phyloP scores from a whole-genome alignment of 2,329 filamentous ascomycete genomes.

The Penicillium palitans region DNA sequence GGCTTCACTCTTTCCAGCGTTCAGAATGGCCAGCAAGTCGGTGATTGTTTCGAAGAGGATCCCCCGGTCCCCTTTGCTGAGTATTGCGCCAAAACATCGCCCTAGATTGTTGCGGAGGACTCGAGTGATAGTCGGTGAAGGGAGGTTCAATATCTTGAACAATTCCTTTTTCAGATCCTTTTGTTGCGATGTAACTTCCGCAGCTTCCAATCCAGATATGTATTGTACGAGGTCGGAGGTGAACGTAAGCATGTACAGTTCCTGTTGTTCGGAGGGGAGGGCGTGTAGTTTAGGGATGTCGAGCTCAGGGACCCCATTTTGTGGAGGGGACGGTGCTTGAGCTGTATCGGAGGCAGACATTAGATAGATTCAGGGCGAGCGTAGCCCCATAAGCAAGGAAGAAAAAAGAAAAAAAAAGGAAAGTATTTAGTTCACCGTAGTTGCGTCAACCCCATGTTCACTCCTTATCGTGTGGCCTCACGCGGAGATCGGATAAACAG shows the following conservation, averaged over 20 bases:
- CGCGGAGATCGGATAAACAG: slow-evolving; percentile 34
- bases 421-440: slow-evolving; percentile 1
- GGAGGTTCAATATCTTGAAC: slow-evolving; percentile 84
- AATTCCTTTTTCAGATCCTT: slow-evolving; percentile 91
- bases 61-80: slow-evolving; percentile 83
- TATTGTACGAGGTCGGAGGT: slow-evolving; percentile 79
- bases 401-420: slow-evolving; percentile 2
- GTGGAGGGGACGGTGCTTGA: slow-evolving; percentile 36
- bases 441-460: slow-evolving; percentile 14
- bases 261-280: slow-evolving; percentile 90
- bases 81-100: slow-evolving; percentile 77
- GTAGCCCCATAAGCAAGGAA: slow-evolving; percentile 17
- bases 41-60: slow-evolving; percentile 93
- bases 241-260: slow-evolving; percentile 88
- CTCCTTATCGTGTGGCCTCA: slow-evolving; percentile 29
- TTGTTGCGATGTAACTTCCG: slow-evolving; percentile 85
- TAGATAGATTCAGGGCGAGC: slow-evolving; percentile 18
- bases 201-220: slow-evolving; percentile 67
- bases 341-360: slow-evolving; percentile 44
- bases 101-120: slow-evolving; percentile 89
- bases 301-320: slow-evolving; percentile 61
- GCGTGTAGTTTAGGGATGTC: slow-evolving; percentile 86
- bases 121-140: slow-evolving; percentile 77
- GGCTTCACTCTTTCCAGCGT: slow-evolving; percentile 72
- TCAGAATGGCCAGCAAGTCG: slow-evolving; percentile 73